Evolutionary conservation across 176 grass and related monocot genomes (phyloP), one percentile per base, ranked within the genome.

Genomic region (Eragrostis nindensis): DNA sequence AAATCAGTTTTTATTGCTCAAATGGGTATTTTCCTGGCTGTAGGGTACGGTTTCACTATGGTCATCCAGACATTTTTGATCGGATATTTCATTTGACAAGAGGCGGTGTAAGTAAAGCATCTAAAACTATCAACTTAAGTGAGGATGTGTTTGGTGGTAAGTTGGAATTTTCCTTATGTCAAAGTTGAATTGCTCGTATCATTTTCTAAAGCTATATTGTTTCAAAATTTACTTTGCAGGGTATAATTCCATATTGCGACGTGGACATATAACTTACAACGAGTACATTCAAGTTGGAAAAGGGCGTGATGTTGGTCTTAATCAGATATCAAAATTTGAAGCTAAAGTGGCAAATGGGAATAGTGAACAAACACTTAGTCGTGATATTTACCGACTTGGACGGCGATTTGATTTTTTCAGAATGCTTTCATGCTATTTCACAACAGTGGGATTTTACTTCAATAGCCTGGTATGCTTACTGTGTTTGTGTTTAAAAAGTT

Each of bases 261-360:
- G 83, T n/a, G 95, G 95, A 50, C 86, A 82, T 90, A 88, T 98
- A 80, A 98, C 83, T 66, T 94, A 98, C 70, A 94, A 89, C 0
- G 95, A 97, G 71, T 97, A 97, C 77, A 94, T 98, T 77, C 95
- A 97, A 92, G 80, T 97, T 78, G 94, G 94, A 11, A 97, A 97
- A 84, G 94, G 94, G 11, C 92, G 92, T 86, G 92, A 97, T 90
- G 94, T 97, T 82, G 94, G 94, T 85, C 87, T 97, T 76, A 97
- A 97, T 84, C 94, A 97, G 86, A 97, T 97, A 76, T 97, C 91
- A 54, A 94, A 97, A 85, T 97, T 97, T 57, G 94, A 97, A 92
- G 91, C 91, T 64, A 97, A 97, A 87, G 94, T 97, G 53, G 90
- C 94, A 82, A 97, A 97, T 89, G 91, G 94, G 22, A 97, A 97